Evolutionary conservation across 805 yeast genomes (phyloP).

Genomic region (Suhomyces sp.): DNA sequence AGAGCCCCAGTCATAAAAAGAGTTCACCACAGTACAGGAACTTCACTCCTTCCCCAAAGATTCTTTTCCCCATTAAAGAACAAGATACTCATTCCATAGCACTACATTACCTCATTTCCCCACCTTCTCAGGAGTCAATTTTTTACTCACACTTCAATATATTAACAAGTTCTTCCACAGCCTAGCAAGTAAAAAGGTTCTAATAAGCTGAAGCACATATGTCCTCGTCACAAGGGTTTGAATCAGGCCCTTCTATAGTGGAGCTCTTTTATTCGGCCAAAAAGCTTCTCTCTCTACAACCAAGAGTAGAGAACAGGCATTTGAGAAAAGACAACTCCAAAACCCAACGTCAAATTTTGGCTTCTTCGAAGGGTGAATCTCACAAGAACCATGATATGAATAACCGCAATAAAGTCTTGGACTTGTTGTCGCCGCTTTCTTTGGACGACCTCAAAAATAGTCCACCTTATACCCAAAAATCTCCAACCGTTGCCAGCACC

Average conservation of each 20-base stretch:
- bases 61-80: background rate
- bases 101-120: background rate
- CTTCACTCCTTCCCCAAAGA: background rate
- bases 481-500: conserved; percentile 2
- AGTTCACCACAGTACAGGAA: no score
- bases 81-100: background rate
- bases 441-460: conserved; percentile 33
- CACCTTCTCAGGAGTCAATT: background rate
- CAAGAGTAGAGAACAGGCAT: conserved; percentile 39
- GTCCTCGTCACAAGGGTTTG: conserved; percentile 10
- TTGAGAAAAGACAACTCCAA: conserved; percentile 31
- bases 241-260: conserved; percentile 33
- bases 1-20: background rate
- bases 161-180: background rate
- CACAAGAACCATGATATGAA: background rate
- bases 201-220: background rate
- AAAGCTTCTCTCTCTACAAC: conserved; percentile 35
- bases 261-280: conserved; percentile 43
- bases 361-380: background rate
- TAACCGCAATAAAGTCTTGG: conserved; percentile 25
- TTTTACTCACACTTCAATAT: background rate
- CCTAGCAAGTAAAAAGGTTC: background rate
- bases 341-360: conserved; percentile 17
- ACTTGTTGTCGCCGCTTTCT: conserved; percentile 39
- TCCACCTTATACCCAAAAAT: conserved; percentile 9